Evolutionary conservation across 306 rosid species (phyloP).

Genomic region (Medicago arabica): DNA sequence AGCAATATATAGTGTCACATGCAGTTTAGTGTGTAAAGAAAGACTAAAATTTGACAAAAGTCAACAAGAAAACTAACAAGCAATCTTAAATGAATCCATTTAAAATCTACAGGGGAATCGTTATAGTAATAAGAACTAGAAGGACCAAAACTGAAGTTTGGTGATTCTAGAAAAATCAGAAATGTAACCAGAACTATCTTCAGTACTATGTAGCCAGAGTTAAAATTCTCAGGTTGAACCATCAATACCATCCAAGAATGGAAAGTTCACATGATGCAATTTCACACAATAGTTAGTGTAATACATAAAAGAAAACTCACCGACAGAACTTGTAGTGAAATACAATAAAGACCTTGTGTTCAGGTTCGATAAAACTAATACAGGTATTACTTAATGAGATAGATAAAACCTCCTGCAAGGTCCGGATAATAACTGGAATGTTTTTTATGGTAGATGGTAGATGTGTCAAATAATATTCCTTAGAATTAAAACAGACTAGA

Average conservation of each 20-base stretch:
- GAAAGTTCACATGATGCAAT: not conserved
- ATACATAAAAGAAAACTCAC: constrained; percentile 11
- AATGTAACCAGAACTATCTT: not conserved
- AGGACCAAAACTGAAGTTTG: constrained; percentile 23
- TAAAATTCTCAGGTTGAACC: constrained; percentile 16
- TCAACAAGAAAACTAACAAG: constrained; percentile 10
- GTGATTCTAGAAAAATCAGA: constrained; percentile 22
- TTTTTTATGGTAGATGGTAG: constrained; percentile 21
- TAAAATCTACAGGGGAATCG: constrained; percentile 4
- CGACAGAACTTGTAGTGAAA: constrained; percentile 3
- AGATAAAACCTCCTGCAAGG: not conserved
- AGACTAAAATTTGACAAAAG: not conserved
- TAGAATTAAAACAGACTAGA: not conserved
- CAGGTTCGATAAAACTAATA: not conserved
- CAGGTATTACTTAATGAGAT: not conserved
- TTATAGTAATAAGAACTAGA: constrained; percentile 11
- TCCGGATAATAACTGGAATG: constrained; percentile 15
- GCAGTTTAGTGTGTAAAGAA: constrained; percentile 12
- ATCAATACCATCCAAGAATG: not conserved
- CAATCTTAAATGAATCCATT: constrained; percentile 16
- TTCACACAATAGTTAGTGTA: not conserved
- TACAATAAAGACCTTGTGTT: not conserved
- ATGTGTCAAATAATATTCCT: not conserved
- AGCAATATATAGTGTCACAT: not conserved
- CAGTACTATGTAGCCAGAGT: not conserved